Evolutionary conservation across 1,284 basidiomycete species (phyloP).

Genomic region (Pseudozyma sp.): DNA sequence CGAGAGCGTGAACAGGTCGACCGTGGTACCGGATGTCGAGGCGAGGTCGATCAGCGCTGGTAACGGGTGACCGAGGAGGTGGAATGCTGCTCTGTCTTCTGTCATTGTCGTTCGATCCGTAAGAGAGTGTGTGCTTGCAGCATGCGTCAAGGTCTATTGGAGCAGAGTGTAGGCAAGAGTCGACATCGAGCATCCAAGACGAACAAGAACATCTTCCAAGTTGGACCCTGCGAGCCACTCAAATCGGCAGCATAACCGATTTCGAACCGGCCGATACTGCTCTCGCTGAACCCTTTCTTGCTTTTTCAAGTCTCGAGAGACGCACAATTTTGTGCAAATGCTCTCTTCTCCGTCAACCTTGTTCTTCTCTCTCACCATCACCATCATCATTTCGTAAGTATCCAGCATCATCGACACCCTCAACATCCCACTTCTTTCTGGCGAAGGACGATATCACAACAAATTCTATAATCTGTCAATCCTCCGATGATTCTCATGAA

Average conservation of each 20-base stretch:
- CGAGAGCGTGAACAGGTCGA: slow-evolving; percentile 63
- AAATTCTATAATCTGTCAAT: slow-evolving; percentile 52
- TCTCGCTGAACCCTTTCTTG: no score
- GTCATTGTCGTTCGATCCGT: neutral
- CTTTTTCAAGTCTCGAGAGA: neutral
- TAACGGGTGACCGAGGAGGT: slow-evolving; percentile 63
- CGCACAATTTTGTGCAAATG: neutral
- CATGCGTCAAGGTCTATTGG: no score
- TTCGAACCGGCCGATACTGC: slow-evolving; percentile 19
- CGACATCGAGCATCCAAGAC: neutral
- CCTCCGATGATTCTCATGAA: slow-evolving; percentile 21
- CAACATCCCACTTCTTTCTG: neutral
- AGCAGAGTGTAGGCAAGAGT: no score
- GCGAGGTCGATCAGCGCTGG: slow-evolving; percentile 57
- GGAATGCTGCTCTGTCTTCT: slow-evolving; percentile 52
- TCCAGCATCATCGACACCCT: neutral
- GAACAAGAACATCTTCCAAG: no score
- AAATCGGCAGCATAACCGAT: neutral
- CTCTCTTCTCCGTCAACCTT: neutral
- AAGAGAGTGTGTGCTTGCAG: neutral
- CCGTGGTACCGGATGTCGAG: slow-evolving; percentile 40
- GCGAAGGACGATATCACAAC: slow-evolving; percentile 43
- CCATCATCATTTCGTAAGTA: slow-evolving; percentile 16
- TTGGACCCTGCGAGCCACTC: slow-evolving; percentile 9
- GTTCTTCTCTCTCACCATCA: slow-evolving; percentile 12